Percentiles rank a stretch among this genome's conserved stretches.
Conservation (phyloP, 495 filamentous ascomycete genomes). For the Aspergillus campestris region DNA sequence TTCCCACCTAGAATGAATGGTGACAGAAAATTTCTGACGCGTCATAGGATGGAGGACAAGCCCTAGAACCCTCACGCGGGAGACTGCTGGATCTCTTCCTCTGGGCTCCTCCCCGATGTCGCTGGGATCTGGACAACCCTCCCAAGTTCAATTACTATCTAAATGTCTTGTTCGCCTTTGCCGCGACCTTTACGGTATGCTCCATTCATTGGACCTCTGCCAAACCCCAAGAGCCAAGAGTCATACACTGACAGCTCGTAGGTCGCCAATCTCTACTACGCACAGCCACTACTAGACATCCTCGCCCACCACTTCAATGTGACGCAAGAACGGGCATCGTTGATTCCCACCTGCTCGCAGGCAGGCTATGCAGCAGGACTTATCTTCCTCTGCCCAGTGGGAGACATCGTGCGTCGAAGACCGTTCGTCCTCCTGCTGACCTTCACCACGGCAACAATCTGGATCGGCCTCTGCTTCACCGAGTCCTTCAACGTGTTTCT, state of each 20-base stretch:
- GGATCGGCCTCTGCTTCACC: slow-evolving; percentile 65
- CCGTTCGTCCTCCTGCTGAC: slow-evolving; percentile 62
- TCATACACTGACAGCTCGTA: too few species aligned
- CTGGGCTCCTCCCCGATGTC: slow-evolving; percentile 47
- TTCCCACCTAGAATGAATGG: too few species aligned
- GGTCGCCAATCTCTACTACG: slow-evolving; percentile 65
- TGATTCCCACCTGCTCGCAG: slow-evolving; percentile 71
- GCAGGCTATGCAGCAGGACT: slow-evolving; percentile 72
- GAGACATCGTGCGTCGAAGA: slow-evolving; percentile 63
- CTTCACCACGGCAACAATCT: slow-evolving; percentile 55
- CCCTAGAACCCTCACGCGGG: too few species aligned
- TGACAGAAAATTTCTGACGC: too few species aligned
- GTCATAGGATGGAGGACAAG: too few species aligned
- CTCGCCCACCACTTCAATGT: slow-evolving; percentile 55
- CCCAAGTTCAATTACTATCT: slow-evolving; percentile 50
- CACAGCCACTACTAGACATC: slow-evolving; percentile 58
- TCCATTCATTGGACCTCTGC: too few species aligned
- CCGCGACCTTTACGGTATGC: slow-evolving; percentile 4
- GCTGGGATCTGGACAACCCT: slow-evolving; percentile 48
- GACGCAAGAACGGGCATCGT: slow-evolving; percentile 44
- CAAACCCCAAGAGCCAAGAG: too few species aligned
- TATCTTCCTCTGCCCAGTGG: slow-evolving; percentile 68
- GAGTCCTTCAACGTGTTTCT: slow-evolving; percentile 54
- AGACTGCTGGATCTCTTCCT: slow-evolving; percentile 23
- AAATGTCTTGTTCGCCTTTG: slow-evolving; percentile 53